These are phyloP conservation scores for Pleurotus ostreatus DNA, from an alignment of 768 basidiomycete species.

Conservation along the genomic window DNA sequence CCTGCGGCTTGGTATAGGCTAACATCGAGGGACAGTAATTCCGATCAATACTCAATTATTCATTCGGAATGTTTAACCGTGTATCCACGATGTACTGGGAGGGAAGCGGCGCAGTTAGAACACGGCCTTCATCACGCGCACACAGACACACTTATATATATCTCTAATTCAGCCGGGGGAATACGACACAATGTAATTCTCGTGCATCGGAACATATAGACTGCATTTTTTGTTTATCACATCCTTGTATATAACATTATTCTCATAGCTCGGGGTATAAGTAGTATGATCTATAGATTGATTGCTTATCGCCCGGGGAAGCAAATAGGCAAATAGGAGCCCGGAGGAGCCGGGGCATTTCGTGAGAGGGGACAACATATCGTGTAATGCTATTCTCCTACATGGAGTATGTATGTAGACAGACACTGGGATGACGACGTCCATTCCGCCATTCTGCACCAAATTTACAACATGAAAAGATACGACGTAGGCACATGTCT, in stretches of 20 bases:
- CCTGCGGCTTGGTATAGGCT: constrained; percentile 10
- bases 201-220: constrained; percentile 7
- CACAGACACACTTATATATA: not conserved
- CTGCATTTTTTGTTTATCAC: not conserved
- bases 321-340: constrained; percentile 3
- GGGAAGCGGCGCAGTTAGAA: not conserved
- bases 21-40: constrained; percentile 18
- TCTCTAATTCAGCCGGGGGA: constrained; percentile 2
- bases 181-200: constrained; percentile 6
- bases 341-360: not conserved
- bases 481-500: too few relatives aligned
- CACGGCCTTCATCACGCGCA: not conserved
- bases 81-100: not conserved
- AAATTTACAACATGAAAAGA: too few relatives aligned
- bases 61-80: not conserved
- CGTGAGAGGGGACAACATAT: not conserved
- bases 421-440: constrained; percentile 14
- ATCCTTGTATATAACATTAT: not conserved
- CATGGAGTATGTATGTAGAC: constrained; percentile 6
- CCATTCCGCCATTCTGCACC: too few relatives aligned
- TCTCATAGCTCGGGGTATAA: constrained; percentile 2
- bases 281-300: not conserved
- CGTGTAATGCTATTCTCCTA: too few relatives aligned
- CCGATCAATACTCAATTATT: not conserved
- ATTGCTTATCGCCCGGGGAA: constrained; percentile 4